A percentile compares a stretch with the other conserved stretches of the same genome.
Conservation (phyloP, 441 rosid genomes). For the Euphorbia corollata region DNA sequence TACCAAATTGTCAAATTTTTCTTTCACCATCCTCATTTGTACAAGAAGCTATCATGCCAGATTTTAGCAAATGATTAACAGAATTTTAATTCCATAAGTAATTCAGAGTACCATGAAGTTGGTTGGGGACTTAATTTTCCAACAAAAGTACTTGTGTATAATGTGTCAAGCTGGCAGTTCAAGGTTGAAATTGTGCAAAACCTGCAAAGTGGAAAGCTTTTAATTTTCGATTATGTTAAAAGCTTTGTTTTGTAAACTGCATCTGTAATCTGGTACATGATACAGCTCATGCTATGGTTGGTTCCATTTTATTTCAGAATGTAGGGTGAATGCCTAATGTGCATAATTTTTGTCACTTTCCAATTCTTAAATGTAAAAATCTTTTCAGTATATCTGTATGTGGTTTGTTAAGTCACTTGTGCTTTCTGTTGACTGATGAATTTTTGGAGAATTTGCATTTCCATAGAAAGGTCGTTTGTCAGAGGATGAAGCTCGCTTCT, state of each 20-base stretch:
- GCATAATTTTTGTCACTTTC: not conserved
- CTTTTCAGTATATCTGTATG: not conserved
- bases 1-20: too few relatives aligned
- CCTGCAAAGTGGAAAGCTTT: not conserved
- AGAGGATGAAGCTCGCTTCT: slow-evolving; percentile 91
- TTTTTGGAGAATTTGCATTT: slow-evolving; percentile 17
- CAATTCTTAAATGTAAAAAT: not conserved
- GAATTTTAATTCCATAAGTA: too few relatives aligned
- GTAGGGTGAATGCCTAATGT: slow-evolving; percentile 1
- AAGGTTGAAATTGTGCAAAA: not conserved
- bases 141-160: too few relatives aligned
- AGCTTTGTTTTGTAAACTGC: not conserved
- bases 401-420: slow-evolving; percentile 5
- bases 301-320: not conserved
- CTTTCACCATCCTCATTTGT: too few relatives aligned
- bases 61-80: too few relatives aligned
- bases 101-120: too few relatives aligned
- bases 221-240: not conserved
- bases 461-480: slow-evolving; percentile 71
- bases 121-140: too few relatives aligned
- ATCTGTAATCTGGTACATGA: not conserved
- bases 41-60: too few relatives aligned
- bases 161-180: not conserved
- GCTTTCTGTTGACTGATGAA: slow-evolving; percentile 1
- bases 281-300: not conserved